Evolutionary conservation across 2,329 filamentous ascomycete genomes (phyloP).

Genomic region (Neurospora sp.): DNA sequence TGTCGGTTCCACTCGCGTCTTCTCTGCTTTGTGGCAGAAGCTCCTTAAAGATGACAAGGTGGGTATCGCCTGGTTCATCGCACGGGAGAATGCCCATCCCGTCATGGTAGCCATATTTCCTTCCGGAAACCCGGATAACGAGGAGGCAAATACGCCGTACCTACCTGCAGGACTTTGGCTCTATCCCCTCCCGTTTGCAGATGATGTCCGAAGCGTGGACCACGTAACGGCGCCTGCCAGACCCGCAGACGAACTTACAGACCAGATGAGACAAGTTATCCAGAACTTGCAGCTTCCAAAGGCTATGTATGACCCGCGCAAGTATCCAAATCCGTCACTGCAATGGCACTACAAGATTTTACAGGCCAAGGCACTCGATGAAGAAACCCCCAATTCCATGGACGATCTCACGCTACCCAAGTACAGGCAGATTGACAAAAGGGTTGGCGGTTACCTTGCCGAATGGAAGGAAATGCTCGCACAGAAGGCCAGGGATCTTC

Average conservation of each 20-base stretch:
- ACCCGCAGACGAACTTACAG: conserved; percentile 61
- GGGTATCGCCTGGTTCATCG: conserved; percentile 81
- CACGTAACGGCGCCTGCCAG: conserved; percentile 33
- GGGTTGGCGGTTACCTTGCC: conserved; percentile 67
- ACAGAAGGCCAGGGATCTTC: conserved; percentile 33
- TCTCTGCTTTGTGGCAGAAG: conserved; percentile 83
- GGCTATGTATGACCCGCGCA: conserved; percentile 70
- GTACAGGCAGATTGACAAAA: conserved; percentile 80
- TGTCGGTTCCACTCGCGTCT: conserved; percentile 85
- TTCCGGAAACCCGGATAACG: conserved; percentile 55
- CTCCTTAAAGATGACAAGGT: conserved; percentile 70
- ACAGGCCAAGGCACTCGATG: conserved; percentile 82
- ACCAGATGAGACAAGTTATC: conserved; percentile 72
- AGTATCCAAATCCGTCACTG: conserved; percentile 83
- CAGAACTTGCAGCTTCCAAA: conserved; percentile 85
- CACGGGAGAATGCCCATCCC: conserved; percentile 70
- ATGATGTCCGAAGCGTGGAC: conserved; percentile 74
- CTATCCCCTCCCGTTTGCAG: conserved; percentile 75
- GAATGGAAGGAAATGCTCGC: conserved; percentile 67
- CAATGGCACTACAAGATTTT: conserved; percentile 98
- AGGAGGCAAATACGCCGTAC: conserved; percentile 54
- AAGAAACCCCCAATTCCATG: conserved; percentile 68
- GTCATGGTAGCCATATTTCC: conserved; percentile 73
- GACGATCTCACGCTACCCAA: conserved; percentile 76
- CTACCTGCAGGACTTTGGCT: conserved; percentile 83